Evolutionary conservation across 305 asterid genomes (phyloP).

Genomic region (Stenogyne calaminthoides): DNA sequence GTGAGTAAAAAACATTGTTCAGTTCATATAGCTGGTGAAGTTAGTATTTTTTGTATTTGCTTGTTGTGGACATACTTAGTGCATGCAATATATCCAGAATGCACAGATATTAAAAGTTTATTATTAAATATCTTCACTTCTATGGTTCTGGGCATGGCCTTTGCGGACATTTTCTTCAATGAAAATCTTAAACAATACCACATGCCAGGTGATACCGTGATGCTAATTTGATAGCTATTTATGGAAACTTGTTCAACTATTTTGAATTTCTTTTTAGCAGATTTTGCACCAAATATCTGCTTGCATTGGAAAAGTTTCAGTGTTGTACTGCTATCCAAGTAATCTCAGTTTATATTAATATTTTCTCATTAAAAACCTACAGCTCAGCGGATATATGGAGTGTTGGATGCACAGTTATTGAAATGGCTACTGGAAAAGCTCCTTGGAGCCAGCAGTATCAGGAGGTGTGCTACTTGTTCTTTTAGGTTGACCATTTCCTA

Average conservation of each 20-base stretch:
- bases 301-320: background rate
- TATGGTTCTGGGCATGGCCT: background rate
- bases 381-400: conserved; percentile 99
- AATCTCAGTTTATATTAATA: conserved; percentile 11
- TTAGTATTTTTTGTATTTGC: conserved; percentile 20
- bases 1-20: conserved; percentile 55
- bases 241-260: background rate
- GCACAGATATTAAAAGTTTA: background rate
- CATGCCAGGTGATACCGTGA: background rate
- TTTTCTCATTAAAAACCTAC: conserved; percentile 30
- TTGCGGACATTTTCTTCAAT: background rate
- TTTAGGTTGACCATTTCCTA: conserved; percentile 10
- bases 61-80: conserved; percentile 1
- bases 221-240: conserved; percentile 2
- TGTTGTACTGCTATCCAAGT: conserved; percentile 15
- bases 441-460: conserved; percentile 99
- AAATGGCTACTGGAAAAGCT: conserved; percentile 99
- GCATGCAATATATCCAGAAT: background rate
- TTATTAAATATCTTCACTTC: background rate
- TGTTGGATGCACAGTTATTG: conserved; percentile 97
- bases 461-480: conserved; percentile 54
- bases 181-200: background rate
- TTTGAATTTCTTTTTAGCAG: background rate
- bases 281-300: conserved; percentile 23
- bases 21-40: conserved; percentile 19